phyloP scores from a whole-genome alignment of 148 eudicot species.

The Salicornia ramosissima region DNA sequence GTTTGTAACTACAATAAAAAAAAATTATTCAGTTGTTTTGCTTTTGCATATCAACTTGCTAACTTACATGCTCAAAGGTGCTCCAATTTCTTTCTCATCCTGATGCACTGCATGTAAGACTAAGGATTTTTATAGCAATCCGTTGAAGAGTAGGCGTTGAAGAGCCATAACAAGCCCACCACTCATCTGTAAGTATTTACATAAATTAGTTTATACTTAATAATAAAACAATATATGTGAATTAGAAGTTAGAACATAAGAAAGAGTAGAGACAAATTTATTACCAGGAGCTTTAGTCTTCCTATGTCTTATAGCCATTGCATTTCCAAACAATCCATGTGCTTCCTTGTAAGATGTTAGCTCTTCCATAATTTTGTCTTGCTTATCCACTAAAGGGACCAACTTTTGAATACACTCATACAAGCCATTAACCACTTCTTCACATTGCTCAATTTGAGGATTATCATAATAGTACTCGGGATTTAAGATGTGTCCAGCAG shows the following conservation, averaged over 20 bases:
- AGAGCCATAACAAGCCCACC: no score
- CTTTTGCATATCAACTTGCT: no score
- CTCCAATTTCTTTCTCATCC: not conserved
- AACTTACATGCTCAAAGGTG: not conserved
- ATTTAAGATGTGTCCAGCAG: not conserved
- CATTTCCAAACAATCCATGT: not conserved
- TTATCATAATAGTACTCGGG: not conserved
- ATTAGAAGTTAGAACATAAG: not conserved
- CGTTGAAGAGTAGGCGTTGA: not conserved
- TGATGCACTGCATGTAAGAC: slow-evolving; percentile 5
- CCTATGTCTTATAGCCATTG: not conserved
- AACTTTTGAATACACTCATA: not conserved
- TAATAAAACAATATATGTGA: not conserved
- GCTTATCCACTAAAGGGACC: not conserved
- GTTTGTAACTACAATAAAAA: no score
- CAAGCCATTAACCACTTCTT: not conserved
- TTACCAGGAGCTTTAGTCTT: not conserved
- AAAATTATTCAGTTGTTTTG: no score
- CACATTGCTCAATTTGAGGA: slow-evolving; percentile 4
- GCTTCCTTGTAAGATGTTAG: not conserved
- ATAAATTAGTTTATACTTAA: not conserved
- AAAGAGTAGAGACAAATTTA: not conserved
- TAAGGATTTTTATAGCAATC: not conserved
- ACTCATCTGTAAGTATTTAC: no score
- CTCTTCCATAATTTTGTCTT: not conserved